phyloP scores from a whole-genome alignment of 2,329 filamentous ascomycete genomes.

The Neophaeococcomyces mojaviensis region DNA sequence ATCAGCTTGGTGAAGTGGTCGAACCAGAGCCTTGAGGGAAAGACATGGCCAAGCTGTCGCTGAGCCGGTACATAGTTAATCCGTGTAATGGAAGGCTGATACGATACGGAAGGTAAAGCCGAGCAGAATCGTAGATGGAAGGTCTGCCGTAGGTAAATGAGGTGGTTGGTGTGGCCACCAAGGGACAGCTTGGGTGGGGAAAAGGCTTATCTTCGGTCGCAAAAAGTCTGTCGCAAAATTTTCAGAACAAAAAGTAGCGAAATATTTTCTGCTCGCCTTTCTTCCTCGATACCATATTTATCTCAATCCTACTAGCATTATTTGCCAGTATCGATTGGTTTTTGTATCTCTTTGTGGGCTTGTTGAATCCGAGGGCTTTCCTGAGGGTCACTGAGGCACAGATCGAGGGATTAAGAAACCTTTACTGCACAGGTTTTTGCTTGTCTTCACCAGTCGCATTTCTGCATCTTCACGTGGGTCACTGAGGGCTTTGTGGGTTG shows the following conservation, averaged over 20 bases:
- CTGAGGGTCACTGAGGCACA: slow-evolving; percentile 7
- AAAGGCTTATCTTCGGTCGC: not conserved
- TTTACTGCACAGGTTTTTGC: slow-evolving; percentile 7
- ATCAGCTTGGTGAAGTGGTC: too few relatives aligned
- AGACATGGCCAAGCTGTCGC: too few relatives aligned
- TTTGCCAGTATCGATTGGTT: slow-evolving; percentile 20
- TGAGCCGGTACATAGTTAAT: too few relatives aligned
- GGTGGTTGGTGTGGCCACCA: too few relatives aligned
- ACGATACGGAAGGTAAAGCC: too few relatives aligned
- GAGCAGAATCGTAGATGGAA: too few relatives aligned
- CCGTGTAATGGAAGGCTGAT: too few relatives aligned
- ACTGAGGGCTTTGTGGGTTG: slow-evolving; percentile 5
- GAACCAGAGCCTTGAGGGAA: too few relatives aligned
- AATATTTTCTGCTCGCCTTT: not conserved
- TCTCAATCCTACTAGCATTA: slow-evolving; percentile 9
- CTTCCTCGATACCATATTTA: not conserved
- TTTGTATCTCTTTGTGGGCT: slow-evolving; percentile 30
- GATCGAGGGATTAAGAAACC: too few relatives aligned
- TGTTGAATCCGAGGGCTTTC: slow-evolving; percentile 34
- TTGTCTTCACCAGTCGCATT: slow-evolving; percentile 4
- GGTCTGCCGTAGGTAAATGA: too few relatives aligned
- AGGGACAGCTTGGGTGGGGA: not conserved
- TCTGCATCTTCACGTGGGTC: not conserved
- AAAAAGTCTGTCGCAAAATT: slow-evolving; percentile 4
- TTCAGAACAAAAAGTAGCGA: slow-evolving; percentile 1